Base-by-base conservation (phyloP, 2,329 filamentous ascomycete genomes). In the Chaetomium globosum region DNA sequence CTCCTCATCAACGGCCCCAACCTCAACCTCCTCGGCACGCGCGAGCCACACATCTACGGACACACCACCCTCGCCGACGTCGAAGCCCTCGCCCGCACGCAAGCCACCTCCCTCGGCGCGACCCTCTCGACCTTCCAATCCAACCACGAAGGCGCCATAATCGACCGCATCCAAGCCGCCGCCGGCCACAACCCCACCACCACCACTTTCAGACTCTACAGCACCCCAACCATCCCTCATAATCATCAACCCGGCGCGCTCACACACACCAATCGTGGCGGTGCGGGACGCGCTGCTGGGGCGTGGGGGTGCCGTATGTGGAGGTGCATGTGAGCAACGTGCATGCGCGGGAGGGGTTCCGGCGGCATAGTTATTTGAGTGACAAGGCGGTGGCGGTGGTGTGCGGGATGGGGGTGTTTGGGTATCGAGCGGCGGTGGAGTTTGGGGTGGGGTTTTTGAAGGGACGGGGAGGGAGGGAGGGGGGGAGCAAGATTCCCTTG, bases 1-100 rank as follows among this genome's bases (percentile, higher is more conserved):
- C 87, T 92, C 71, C 81, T 92, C 69, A 87, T 93, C 80, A 92
- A 92, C 77, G 90, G 90, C n/a, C 89, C 90, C 36, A 93, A 93
- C 76, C 87, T 93, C 71, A 93, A 93, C 78, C 87, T 93, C 58
- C 84, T 93, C 33, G 90, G 90, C 43, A 89, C 85, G 13, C 83
- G 91, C 26, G 90, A 94, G 75, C 90, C 90, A 19, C 79, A 86
- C 31, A 83, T 92, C 72, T 93, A 93, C 79, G 90, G 90, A 73
- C 81, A 80, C 67, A 87, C 86, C 0, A 92, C 89, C 0, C 85
- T 93, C 13, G 59, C 79, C 23, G 85, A 91, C 69, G 82, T 93
- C 19, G 81, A 86, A 55, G 65, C 75, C 2, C 70, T 78, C 10
- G 83, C 84, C 28, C 72, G 79, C 57, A 67, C 77, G 0, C 85